A percentile compares a stretch with the other conserved stretches of the same genome.
phyloP scores from a whole-genome alignment of 2,329 filamentous ascomycete species.

The Alternaria sp. region DNA sequence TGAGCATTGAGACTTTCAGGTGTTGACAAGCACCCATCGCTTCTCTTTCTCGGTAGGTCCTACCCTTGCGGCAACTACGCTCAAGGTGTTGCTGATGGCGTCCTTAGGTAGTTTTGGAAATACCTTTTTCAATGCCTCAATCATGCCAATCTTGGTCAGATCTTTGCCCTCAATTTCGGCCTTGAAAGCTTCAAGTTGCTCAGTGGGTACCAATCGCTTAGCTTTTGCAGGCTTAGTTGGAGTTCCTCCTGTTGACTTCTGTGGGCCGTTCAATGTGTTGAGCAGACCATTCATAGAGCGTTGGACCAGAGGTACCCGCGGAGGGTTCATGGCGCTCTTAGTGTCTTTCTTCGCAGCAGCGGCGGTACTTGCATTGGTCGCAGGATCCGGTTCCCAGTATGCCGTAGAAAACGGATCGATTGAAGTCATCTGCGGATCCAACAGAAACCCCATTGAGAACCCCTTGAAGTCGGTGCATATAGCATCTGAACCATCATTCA shows the following conservation, averaged over 20 bases:
- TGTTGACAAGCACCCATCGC: conserved; percentile 60
- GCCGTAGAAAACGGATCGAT: conserved; percentile 85
- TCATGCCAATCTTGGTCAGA: conserved; percentile 74
- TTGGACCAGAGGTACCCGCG: conserved; percentile 51
- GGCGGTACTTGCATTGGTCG: conserved; percentile 12
- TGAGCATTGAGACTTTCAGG: conserved; percentile 7
- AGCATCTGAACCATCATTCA: conserved; percentile 54
- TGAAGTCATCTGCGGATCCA: conserved; percentile 57
- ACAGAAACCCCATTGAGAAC: conserved; percentile 77
- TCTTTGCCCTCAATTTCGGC: conserved; percentile 71
- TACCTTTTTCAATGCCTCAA: conserved; percentile 77
- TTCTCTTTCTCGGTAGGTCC: conserved; percentile 69
- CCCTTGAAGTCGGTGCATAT: conserved; percentile 60
- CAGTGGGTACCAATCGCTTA: conserved; percentile 61
- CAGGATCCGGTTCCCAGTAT: conserved; percentile 70
- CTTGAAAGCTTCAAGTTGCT: conserved; percentile 72
- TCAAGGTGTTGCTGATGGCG: conserved; percentile 74
- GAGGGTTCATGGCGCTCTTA: conserved; percentile 48
- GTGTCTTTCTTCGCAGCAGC: conserved; percentile 21
- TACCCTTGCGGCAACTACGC: conserved; percentile 67
- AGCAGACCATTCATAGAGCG: conserved; percentile 45
- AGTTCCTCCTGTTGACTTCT: conserved; percentile 21
- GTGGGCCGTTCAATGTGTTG: conserved; percentile 36
- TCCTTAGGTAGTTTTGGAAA: conserved; percentile 75
- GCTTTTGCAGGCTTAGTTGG: conserved; percentile 46